Evolutionary conservation across 2,329 filamentous ascomycete species (phyloP).

Genomic region (Colletotrichum sp.): DNA sequence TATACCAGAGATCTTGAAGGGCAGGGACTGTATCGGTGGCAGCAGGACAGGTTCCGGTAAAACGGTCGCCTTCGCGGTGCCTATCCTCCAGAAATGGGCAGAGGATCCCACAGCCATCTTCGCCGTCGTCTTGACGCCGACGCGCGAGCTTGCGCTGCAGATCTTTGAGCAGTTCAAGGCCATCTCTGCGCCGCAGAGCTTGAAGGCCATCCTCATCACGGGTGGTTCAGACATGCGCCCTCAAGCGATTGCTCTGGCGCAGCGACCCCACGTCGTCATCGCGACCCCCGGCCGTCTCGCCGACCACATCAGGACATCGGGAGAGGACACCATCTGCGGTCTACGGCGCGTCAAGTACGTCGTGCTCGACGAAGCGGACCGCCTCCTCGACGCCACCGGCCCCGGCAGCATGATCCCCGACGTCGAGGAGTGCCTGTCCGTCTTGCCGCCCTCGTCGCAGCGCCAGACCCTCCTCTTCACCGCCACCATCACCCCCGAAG

Average conservation of each 20-base stretch:
- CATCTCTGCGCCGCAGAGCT: conserved; percentile 83
- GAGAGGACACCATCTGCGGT: conserved; percentile 86
- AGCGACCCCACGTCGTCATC: conserved; percentile 89
- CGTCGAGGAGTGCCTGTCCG: conserved; percentile 84
- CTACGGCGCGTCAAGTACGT: conserved; percentile 81
- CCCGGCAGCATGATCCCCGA: conserved; percentile 93
- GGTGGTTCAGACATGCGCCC: conserved; percentile 91
- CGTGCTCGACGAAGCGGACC: conserved; percentile 94
- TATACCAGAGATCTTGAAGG: conserved; percentile 91
- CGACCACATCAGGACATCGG: conserved; percentile 91
- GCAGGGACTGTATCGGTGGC: conserved; percentile 92
- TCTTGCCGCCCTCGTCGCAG: conserved; percentile 76
- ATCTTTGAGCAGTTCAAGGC: conserved; percentile 97
- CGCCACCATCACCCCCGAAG: conserved; percentile 91
- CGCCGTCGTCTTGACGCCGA: conserved; percentile 87
- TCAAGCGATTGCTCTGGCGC: conserved; percentile 83
- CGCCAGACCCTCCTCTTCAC: conserved; percentile 97
- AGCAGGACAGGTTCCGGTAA: conserved; percentile 96
- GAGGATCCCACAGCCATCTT: conserved; percentile 92
- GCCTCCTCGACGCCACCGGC: conserved; percentile 75
- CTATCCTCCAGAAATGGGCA: conserved; percentile 92
- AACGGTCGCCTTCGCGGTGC: conserved; percentile 93
- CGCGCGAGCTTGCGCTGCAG: conserved; percentile 89
- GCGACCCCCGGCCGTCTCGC: conserved; percentile 92
- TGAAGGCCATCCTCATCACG: conserved; percentile 89